Evolutionary conservation across 495 filamentous ascomycete species (phyloP).

Genomic region (Friedmanniomyces simplex): DNA sequence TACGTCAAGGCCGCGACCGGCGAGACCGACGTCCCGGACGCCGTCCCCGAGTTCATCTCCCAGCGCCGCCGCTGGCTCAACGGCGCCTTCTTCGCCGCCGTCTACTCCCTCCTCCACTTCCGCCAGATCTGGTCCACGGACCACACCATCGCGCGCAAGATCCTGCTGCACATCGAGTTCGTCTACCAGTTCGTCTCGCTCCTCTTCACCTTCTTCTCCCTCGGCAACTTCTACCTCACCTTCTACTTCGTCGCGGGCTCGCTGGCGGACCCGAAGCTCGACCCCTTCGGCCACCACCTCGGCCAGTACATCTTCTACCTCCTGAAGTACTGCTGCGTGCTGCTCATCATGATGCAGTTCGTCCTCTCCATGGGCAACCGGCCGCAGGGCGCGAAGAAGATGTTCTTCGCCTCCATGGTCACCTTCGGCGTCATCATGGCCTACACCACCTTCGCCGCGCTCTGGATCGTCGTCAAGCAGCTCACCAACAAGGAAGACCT

Average conservation of each 20-base stretch:
- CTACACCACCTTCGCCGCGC: conserved; percentile 78
- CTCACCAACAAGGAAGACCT: conserved; percentile 46
- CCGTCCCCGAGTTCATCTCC: conserved; percentile 87
- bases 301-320: conserved; percentile 78
- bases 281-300: conserved; percentile 82
- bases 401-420: conserved; percentile 80
- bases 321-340: conserved; percentile 69
- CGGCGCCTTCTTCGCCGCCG: conserved; percentile 96
- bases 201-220: conserved; percentile 92
- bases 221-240: conserved; percentile 96
- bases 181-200: conserved; percentile 86
- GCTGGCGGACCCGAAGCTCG: conserved; percentile 66
- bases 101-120: conserved; percentile 94
- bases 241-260: conserved; percentile 98
- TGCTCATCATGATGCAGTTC: conserved; percentile 89
- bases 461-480: conserved; percentile 79
- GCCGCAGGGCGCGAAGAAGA: conserved; percentile 89
- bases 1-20: conserved; percentile 96
- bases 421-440: conserved; percentile 88
- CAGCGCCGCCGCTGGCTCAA: conserved; percentile 95
- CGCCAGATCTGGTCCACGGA: conserved; percentile 89
- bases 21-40: conserved; percentile 90
- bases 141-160: conserved; percentile 78
- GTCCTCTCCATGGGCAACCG: conserved; percentile 98
- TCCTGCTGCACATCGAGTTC: conserved; percentile 90